Evolutionary conservation across 805 yeast genomes (phyloP), one percentile per base, ranked within the genome.

Genomic region (Yarrowia sp.): DNA sequence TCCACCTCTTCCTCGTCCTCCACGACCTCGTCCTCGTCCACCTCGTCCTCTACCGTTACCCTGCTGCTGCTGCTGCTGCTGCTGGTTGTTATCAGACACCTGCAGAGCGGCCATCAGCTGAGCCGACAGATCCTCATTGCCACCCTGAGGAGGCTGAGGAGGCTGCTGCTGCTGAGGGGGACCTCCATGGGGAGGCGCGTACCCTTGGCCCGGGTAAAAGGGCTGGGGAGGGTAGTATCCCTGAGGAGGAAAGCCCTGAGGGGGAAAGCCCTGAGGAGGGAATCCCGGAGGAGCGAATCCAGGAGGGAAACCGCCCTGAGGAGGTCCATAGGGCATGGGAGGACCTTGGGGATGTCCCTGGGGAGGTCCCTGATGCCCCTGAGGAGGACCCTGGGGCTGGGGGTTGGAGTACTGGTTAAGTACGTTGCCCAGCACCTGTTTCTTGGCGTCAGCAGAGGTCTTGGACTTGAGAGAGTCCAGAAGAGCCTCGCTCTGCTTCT

Each of bases 61-160:
- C 60, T 67, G 31, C 36, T 35, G 10, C 60, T 55, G 41, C 14
- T 44, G 33, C 33, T 32, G n/a, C 41, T 67, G 36, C 63, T 50
- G 44, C 44, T 51, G 58, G 38, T 45, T 22, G 61, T 53, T 53
- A 32, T 32, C 61, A 55, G 61, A 55, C 3, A 68, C 66, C 64
- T 67, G 65, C 41, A 71, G 65, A 10, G 66, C 67, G 17, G 71
- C 69, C 72, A 70, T 66, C 43, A 71, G 51, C 32, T 69, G 70
- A 10, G 67, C 68, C 22, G 69, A 68, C 14, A 70, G 73, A 35
- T 66, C 60, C 28, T 61, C 71, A 36, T 66, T 44, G 10, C 35
- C 64, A 10, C 39, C 17, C 28, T 31, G 61, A 4, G 17, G 38
- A 31, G 51, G 28, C 28, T 22, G 51, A 28, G 35, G 35, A 14